These are phyloP conservation scores for Candida suzukii DNA, from an alignment of 805 yeast genomes.

Conservation along the genomic window DNA sequence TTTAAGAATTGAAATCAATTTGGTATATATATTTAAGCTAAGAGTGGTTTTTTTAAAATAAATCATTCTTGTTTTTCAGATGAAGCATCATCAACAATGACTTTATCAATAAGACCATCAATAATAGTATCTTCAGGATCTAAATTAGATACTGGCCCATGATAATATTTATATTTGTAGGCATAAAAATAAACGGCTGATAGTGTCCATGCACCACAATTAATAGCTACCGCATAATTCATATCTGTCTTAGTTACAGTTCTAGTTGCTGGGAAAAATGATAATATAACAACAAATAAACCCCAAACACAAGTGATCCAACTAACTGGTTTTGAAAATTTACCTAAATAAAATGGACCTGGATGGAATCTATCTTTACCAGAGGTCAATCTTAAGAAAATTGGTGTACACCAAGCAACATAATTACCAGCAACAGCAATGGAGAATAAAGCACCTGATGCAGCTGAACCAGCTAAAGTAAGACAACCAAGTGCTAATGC, in stretches of 20 bases:
- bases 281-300: constrained; percentile 43
- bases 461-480: constrained; percentile 50
- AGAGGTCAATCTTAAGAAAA: constrained; percentile 42
- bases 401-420: constrained; percentile 58
- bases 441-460: constrained; percentile 64
- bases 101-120: constrained; percentile 7
- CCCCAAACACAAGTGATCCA: constrained; percentile 44
- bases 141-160: constrained; percentile 39
- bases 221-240: constrained; percentile 68
- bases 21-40: too few species aligned
- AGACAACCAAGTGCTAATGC: constrained; percentile 49
- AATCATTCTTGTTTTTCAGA: not conserved
- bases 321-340: constrained; percentile 35
- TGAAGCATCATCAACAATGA: constrained; percentile 5
- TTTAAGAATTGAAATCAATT: too few species aligned
- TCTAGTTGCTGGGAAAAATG: constrained; percentile 51
- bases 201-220: constrained; percentile 53
- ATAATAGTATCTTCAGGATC: constrained; percentile 11
- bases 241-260: constrained; percentile 38
- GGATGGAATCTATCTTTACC: constrained; percentile 48
- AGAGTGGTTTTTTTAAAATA: too few species aligned
- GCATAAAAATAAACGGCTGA: constrained; percentile 42
- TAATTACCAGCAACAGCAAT: constrained; percentile 56
- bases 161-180: constrained; percentile 46
- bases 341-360: constrained; percentile 63